Base-by-base conservation (phyloP, 192 early-diverging fungal species). In the Coemansia furcata region DNA sequence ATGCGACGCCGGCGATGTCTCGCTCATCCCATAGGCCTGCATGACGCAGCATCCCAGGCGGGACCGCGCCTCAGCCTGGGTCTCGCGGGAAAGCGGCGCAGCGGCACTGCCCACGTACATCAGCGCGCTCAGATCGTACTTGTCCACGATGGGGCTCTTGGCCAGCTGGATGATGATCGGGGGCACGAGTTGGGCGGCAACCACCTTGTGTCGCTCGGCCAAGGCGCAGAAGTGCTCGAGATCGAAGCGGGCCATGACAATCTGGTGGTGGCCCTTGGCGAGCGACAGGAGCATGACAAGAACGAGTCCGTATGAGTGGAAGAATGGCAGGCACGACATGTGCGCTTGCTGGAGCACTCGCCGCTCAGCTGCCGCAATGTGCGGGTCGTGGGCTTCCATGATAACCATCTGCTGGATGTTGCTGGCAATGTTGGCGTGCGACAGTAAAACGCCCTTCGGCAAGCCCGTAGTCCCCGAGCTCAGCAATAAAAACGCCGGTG, bases 401-500 rank as follows among this genome's bases (percentile, higher is more conserved):
- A 29, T 52, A 26, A 14, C 23, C 49, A 76, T 77, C 62, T 89
- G 88, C 62, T 73, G 63, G n/a, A 84, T 67, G 60, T 90, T 90
- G 23, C 88, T 77, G 10, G 89, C 81, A 78, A 92, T 87, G 70
- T 92, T 92, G 62, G 75, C 67, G 60, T 95, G 93, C 23, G 90
- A 93, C 3, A 90, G 87, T 54, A 86, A 78, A 12, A 97, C 92
- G 69, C 93, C 94, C 73, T 98, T 98, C 29, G 90, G 88, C 54
- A 73, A 80, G 89, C 80, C 80, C 26, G 66, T 77, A 15, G 80
- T 83, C 2, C 80, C 80, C 10, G 79, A 82, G 60, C 74, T 76
- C 43, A 76, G 76, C 61, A 76, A 65, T 46, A 82, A 73, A 60
- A 77, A 77, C 8, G 80, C 65, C 11, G 75, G 62, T 3, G 80